Base-by-base conservation (phyloP, 2,329 filamentous ascomycete species). In the Aspergillus luchuensis region DNA sequence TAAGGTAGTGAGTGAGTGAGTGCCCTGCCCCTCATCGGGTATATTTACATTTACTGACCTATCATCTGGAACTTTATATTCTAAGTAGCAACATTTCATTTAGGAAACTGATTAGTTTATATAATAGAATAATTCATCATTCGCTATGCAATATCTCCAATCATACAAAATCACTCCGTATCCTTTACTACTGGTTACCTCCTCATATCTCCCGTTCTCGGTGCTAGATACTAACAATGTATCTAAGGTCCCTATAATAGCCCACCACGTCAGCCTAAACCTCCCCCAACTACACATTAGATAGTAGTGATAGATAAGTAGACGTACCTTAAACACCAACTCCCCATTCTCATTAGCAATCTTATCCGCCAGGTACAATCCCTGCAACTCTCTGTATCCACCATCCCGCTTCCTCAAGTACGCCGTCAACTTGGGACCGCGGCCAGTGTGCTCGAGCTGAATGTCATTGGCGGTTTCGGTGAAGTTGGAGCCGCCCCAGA, bases 401-500 rank as follows among this genome's bases (percentile, higher is more conserved):
- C 66, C 66, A 15, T 62, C 47, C 0, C 10, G 30, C 55, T 47
- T 62, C 13, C 39, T 47, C 45, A 68, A 52, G n/a, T 64, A 59
- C n/a, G 66, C 66, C 11, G 52, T 61, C 28, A 68, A 51, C 48
- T 67, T 63, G 1, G 66, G 66, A 8, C 66, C 66, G 17, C 51
- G 47, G 11, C 57, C 38, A 10, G 61, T 63, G 4, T 61, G 25
- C 17, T 64, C 65, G 0, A 68, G 60, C 10, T 36, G 30, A 36
- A 68, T 58, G 39, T 68, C 60, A 3, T 41, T 17, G 10, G 66
- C 65, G 23, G 47, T 59, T 15, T 38, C 58, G 39, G 65, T 66
- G 61, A 68, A 68, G 25, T 67, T 62, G 17, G 38, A 30, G 3
- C 66, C 65, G 28, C 63, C 66, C 66, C 66, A 68, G 58, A 66